Conservation (phyloP, 2,329 filamentous ascomycete genomes). For the Cladosporium sp. region DNA sequence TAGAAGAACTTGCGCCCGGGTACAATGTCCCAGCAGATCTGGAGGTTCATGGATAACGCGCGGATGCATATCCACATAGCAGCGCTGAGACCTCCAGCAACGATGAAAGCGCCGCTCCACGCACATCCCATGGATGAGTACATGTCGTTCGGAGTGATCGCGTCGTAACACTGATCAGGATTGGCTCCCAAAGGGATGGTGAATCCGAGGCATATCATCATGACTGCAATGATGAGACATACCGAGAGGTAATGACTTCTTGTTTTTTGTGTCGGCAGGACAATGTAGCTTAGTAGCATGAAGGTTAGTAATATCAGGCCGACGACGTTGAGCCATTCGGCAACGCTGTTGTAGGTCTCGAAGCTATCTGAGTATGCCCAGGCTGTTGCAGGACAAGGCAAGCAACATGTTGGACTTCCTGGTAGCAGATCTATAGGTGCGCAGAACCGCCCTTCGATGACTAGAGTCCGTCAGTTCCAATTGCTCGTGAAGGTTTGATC, state of each 20-base stretch:
- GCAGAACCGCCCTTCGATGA: slow-evolving; percentile 55
- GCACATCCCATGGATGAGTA: slow-evolving; percentile 75
- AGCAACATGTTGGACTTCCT: slow-evolving; percentile 64
- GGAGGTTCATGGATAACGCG: slow-evolving; percentile 85
- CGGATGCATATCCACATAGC: slow-evolving; percentile 90
- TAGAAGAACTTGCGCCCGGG: slow-evolving; percentile 89
- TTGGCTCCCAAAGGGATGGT: slow-evolving; percentile 77
- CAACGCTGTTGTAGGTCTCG: slow-evolving; percentile 53
- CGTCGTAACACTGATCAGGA: slow-evolving; percentile 79
- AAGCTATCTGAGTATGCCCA: slow-evolving; percentile 64
- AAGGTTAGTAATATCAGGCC: slow-evolving; percentile 69
- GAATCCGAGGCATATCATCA: slow-evolving; percentile 86
- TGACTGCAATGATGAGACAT: slow-evolving; percentile 70
- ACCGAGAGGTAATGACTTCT: slow-evolving; percentile 90
- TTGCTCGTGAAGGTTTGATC: neutral
- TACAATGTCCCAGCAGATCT: slow-evolving; percentile 95
- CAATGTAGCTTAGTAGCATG: slow-evolving; percentile 72
- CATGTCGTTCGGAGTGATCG: slow-evolving; percentile 94
- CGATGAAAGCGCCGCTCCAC: slow-evolving; percentile 78
- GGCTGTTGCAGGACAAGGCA: slow-evolving; percentile 83
- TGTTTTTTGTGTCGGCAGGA: slow-evolving; percentile 82
- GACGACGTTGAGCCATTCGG: slow-evolving; percentile 79
- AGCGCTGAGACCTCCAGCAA: slow-evolving; percentile 79
- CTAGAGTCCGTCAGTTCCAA: slow-evolving; percentile 39
- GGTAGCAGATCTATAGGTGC: slow-evolving; percentile 41